Evolutionary conservation across 768 basidiomycete genomes (phyloP), one percentile per base, ranked within the genome.

Genomic region (Naganishia onofrii): DNA sequence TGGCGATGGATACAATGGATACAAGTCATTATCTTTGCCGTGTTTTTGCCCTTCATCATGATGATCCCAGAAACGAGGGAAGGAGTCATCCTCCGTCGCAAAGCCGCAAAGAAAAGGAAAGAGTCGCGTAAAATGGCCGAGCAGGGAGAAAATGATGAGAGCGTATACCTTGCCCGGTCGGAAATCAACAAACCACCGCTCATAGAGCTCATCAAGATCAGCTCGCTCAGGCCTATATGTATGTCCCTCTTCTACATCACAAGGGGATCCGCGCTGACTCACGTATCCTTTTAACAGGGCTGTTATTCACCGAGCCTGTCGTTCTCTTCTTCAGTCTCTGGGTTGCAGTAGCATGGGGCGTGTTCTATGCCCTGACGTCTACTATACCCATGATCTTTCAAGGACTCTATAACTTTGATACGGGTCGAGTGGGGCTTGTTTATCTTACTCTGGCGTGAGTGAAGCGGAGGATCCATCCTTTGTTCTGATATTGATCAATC

Each of bases 1-100:
- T 92, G 91, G 90, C 83, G 90, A 31, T 92, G 90, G 90, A 90
- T 93, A 29, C 87, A 91, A 74, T 92, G 90, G 90, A 84, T 90
- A 10, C 87, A 87, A 72, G 82, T 87, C 74, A 89, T 90, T 58
- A 75, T 87, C 36, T 84, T 84, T 32, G 87, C 84, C 2, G 75
- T 83, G 0, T 87, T 86, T 66, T 73, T 87, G 7, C 66, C 87
- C 5, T 44, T 84, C 0, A 79, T 90, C 5, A 80, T 85, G 0
- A 70, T 88, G 66, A 83, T 92, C 84, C 82, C 81, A 56, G 92
- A 95, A 78, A 93, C 92, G 0, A 84, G 92, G 19, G 77, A 79
- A 0, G 84, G 87, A 0, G 87, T 93, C 57, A 82, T 94, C 17
- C 84, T 93, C 23, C 86, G 85, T 0, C 84, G 86, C 5, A 80